phyloP scores from a whole-genome alignment of 768 basidiomycete genomes.

The Tricholoma bakamatsutake region DNA sequence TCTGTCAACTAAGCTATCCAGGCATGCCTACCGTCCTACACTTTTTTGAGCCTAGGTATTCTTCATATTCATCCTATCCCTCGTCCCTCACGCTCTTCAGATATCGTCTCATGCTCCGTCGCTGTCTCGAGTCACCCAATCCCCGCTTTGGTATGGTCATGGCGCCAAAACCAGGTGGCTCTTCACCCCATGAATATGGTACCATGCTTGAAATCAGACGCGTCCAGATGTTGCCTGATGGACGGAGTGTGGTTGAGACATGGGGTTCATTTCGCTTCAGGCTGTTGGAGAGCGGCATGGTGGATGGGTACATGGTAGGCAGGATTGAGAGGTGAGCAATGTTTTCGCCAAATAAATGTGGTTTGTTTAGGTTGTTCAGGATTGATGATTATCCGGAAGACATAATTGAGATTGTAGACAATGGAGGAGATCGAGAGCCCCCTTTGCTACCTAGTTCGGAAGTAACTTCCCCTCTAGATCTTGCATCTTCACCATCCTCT shows the following conservation, averaged over 20 bases:
- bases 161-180: constrained; percentile 38
- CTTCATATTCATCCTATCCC: constrained; percentile 3
- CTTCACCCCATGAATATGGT: constrained; percentile 64
- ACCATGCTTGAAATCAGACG: constrained; percentile 89
- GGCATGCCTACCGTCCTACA: constrained; percentile 86
- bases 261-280: constrained; percentile 68
- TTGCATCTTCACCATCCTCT: constrained; percentile 1
- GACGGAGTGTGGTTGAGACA: constrained; percentile 78
- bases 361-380: constrained; percentile 3
- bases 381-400: constrained; percentile 29
- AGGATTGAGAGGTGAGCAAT: constrained; percentile 55
- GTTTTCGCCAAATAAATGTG: background rate
- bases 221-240: constrained; percentile 86
- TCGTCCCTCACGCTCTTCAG: constrained; percentile 23
- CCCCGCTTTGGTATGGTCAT: constrained; percentile 95
- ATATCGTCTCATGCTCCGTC: constrained; percentile 93
- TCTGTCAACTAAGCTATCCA: constrained; percentile 87
- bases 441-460: background rate
- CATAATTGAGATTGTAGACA: constrained; percentile 26
- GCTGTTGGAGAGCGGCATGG: constrained; percentile 71
- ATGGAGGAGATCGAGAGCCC: background rate
- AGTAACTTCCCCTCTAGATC: background rate
- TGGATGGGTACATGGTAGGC: constrained; percentile 90
- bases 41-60: constrained; percentile 83
- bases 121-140: constrained; percentile 73